phyloP scores from a whole-genome alignment of 2,329 filamentous ascomycete genomes.

The Hypocreales sp. region DNA sequence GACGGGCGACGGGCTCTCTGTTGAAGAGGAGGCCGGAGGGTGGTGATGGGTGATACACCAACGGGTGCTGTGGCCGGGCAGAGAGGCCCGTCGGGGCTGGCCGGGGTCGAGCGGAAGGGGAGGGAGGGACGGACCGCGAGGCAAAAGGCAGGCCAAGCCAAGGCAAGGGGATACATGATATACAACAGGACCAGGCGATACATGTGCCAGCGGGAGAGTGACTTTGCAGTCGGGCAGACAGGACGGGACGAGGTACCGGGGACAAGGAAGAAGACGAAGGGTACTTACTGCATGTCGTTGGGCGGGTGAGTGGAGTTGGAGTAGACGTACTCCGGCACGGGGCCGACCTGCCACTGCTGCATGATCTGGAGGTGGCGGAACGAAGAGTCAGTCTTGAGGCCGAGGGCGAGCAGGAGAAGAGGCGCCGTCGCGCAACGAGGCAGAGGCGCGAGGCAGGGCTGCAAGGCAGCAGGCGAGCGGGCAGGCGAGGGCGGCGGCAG shows the following conservation, averaged over 20 bases:
- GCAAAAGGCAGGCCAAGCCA: neutral
- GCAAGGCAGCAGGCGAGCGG: too few relatives aligned
- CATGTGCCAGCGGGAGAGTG: too few relatives aligned
- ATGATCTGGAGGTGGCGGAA: constrained; percentile 27
- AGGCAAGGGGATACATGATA: constrained; percentile 1
- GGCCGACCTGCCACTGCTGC: constrained; percentile 47
- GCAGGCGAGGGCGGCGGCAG: constrained; percentile 4
- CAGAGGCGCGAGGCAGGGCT: constrained; percentile 4
- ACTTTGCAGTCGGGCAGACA: constrained; percentile 1
- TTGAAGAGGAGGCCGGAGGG: constrained; percentile 1
- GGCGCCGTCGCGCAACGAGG: constrained; percentile 3
- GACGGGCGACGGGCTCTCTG: constrained; percentile 4
- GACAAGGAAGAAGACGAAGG: constrained; percentile 15
- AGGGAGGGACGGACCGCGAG: neutral
- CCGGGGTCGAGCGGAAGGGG: neutral
- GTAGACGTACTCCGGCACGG: constrained; percentile 44
- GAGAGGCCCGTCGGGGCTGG: neutral
- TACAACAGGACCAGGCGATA: neutral
- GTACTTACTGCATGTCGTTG: constrained; percentile 44
- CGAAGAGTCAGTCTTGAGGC: constrained; percentile 11
- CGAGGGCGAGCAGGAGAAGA: constrained; percentile 3
- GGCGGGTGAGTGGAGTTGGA: constrained; percentile 36
- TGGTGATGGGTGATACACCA: constrained; percentile 11
- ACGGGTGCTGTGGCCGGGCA: constrained; percentile 1
- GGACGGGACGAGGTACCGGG: constrained; percentile 11